Base-by-base conservation (phyloP, 1,284 basidiomycete genomes). In the Amylostereum areolatum region DNA sequence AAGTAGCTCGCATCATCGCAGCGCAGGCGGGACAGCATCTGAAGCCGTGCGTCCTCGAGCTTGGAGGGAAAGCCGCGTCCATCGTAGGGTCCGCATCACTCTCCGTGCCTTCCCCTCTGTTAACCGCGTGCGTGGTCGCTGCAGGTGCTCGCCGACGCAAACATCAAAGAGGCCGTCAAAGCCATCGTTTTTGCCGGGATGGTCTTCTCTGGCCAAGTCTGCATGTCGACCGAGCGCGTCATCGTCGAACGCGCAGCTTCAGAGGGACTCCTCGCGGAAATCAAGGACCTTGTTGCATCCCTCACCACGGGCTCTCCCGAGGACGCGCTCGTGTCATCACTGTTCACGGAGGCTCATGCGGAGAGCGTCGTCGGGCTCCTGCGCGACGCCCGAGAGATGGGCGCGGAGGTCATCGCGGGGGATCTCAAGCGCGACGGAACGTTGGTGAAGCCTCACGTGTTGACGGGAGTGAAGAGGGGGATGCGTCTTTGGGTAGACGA, bases 51-150 rank as follows among this genome's bases (percentile, higher is more conserved):
- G 78, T 88, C 1, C 69, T 89, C 30, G 85, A 85, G 66, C 75
- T 89, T 6, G 86, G 87, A 30, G 86, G 88, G 27, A 91, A 91
- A 63, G 78, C 83, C 9, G 86, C 87, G 6, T 77, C 79, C 2
- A 73, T 89, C 45, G 77, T 89, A 51, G 46, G 71, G 59, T 0
- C 24, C 10, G 4, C 11, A 9, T 32, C 18, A 18, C 10, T n/a
- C 11, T 9, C 35, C 28, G 1, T 25, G 10, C 6, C 11, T 18
- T 27, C n/a, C 0, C 24, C 48, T 35, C 25, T 44, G 5, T 10
- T 32, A 24, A 11, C 6, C 40, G 32, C 12, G n/a, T 8, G 33
- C 18, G 18, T 18, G 18, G 18, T 18, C 18, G 18, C 25, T 31
- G 6, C 37, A 78, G 76, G 72, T 88, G 1, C 66, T 85, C 3